Evolutionary conservation across 2,329 filamentous ascomycete genomes (phyloP).

Genomic region (Paracamarosporium sp.): DNA sequence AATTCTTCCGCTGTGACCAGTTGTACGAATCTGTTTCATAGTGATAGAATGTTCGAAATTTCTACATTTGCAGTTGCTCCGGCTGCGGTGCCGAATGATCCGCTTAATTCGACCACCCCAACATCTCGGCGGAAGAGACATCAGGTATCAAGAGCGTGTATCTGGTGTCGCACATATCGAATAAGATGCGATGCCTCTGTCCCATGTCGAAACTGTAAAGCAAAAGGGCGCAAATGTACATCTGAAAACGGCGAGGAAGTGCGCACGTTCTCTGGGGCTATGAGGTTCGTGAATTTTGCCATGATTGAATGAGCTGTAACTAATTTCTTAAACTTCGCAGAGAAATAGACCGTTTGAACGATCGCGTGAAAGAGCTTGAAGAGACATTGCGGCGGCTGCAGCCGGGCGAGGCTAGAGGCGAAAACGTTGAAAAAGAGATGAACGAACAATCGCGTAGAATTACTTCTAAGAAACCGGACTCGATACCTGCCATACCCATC

Average conservation of each 20-base stretch:
- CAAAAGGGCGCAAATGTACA: slow-evolving; percentile 45
- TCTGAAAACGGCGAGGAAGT: slow-evolving; percentile 32
- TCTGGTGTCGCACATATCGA: slow-evolving; percentile 51
- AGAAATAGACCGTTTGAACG: slow-evolving; percentile 48
- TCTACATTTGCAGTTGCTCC: background rate
- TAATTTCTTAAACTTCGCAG: slow-evolving; percentile 28
- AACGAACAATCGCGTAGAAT: background rate
- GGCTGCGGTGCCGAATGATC: background rate
- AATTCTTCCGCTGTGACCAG: too few relatives aligned
- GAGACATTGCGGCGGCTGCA: slow-evolving; percentile 35
- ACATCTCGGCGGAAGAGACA: slow-evolving; percentile 10
- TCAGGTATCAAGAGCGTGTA: slow-evolving; percentile 47
- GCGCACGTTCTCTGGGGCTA: slow-evolving; percentile 26
- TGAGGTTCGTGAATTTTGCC: slow-evolving; percentile 29
- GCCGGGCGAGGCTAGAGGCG: background rate
- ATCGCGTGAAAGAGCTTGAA: slow-evolving; percentile 42
- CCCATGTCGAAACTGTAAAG: slow-evolving; percentile 51
- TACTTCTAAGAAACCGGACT: background rate
- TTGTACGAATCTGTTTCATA: background rate
- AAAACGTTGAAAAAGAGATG: background rate
- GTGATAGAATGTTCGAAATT: background rate
- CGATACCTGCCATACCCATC: slow-evolving; percentile 8
- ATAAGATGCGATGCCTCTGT: slow-evolving; percentile 51
- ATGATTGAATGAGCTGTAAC: background rate
- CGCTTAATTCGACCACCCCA: background rate